Base-by-base conservation (phyloP, 176 grass and related monocot genomes). In the Zoysia pacifica region DNA sequence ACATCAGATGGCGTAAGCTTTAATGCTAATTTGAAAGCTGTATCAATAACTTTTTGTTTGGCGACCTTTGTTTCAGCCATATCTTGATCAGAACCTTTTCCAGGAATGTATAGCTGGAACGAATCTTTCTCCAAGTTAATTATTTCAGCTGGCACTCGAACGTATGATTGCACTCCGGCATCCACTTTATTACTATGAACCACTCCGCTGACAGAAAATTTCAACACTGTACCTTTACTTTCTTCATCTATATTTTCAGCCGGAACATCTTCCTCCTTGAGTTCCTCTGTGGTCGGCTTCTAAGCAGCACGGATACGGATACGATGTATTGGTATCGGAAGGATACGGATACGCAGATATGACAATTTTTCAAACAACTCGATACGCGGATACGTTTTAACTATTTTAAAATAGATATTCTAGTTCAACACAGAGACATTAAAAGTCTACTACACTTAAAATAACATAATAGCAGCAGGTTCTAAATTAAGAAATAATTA, bases 151-250 rank as follows among this genome's bases (percentile, higher is more conserved):
- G 95, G 91, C 64, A 94, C 84, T 51, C 90, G 83, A 72, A 78
- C 73, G 68, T 84, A 91, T 37, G 86, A 86, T 80, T 94, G 88
- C 70, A 63, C 76, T 75, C 85, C 83, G 61, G 48, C 18, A 56
- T 98, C 92, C 42, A 91, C 92, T 82, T 90, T 94, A 69, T 94
- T 94, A 62, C n/a, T n/a, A n/a, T 98, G 92, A 87, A 98, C 77
- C 40, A 98, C 90, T 76, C 95, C 90, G 60, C 95, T 93, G 40
- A 98, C 79, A 73, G 87, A 98, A 80, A 98, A 81, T 70, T 90
- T 92, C 4, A 90, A n/a, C n/a, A n/a, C 81, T 8, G 90, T 76
- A 83, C 70, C 82, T 83, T 97, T 91, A 82, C 75, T 86, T 14
- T 87, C 83, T 64, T 90, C 89, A 74, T 63, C 91, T 47, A 74